These are phyloP conservation scores for Sisymbrium irio DNA, from an alignment of 345 rosid species.

Conservation along the genomic window DNA sequence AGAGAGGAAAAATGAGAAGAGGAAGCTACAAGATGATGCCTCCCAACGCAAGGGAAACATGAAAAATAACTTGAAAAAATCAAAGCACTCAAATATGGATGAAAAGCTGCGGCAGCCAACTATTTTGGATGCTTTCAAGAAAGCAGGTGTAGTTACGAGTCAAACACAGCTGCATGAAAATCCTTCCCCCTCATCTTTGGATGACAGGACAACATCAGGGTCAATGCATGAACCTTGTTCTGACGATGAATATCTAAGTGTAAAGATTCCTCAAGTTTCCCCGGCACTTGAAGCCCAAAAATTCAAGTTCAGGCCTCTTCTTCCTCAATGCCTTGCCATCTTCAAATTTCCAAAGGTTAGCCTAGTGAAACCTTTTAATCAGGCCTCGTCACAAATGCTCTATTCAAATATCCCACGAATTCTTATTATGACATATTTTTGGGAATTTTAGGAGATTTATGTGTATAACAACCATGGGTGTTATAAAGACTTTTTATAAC, in stretches of 20 bases:
- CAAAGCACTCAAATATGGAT: slow-evolving; percentile 37
- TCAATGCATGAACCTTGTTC: slow-evolving; percentile 36
- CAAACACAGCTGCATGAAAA: slow-evolving; percentile 50
- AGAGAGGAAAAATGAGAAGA: slow-evolving; percentile 45
- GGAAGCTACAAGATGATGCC: slow-evolving; percentile 35
- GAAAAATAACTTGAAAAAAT: slow-evolving; percentile 39
- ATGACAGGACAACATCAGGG: slow-evolving; percentile 28
- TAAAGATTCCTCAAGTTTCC: slow-evolving; percentile 58
- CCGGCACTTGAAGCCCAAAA: slow-evolving; percentile 60
- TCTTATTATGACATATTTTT: background rate
- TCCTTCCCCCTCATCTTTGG: slow-evolving; percentile 34
- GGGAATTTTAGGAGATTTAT: background rate
- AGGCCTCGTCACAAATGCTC: background rate
- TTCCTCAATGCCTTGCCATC: slow-evolving; percentile 54
- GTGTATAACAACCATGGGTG: background rate
- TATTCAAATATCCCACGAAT: background rate
- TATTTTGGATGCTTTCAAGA: slow-evolving; percentile 53
- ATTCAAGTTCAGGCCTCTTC: slow-evolving; percentile 79
- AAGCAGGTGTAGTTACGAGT: slow-evolving; percentile 46
- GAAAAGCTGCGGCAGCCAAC: slow-evolving; percentile 58
- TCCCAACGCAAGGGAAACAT: slow-evolving; percentile 44
- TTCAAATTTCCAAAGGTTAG: slow-evolving; percentile 63
- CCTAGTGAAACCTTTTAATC: slow-evolving; percentile 10
- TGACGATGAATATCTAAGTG: slow-evolving; percentile 36
- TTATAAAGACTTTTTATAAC: background rate